A percentile compares a stretch with the other conserved stretches of the same genome.
Evolutionary conservation across 192 early-diverging fungal species (phyloP).

Genomic region (Entophlyctis helioformis): DNA sequence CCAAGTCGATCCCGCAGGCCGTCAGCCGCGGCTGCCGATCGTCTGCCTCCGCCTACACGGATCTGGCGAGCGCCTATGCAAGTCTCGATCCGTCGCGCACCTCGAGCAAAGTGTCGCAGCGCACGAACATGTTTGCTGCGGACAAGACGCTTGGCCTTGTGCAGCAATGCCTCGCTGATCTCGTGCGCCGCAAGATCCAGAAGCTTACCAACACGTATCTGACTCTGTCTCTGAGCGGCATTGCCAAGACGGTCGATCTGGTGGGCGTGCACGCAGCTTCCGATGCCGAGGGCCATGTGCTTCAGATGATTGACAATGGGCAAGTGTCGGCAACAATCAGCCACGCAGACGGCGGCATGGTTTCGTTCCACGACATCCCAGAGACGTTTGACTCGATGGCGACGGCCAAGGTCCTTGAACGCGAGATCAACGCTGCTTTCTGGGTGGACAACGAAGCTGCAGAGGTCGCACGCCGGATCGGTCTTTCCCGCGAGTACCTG

Average conservation of each 20-base stretch:
- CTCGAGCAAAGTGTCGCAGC: constrained; percentile 26
- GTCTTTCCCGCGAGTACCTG: no score
- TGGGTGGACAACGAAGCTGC: no score
- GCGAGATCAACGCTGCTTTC: no score
- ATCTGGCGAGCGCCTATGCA: constrained; percentile 48
- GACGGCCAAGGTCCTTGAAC: no score
- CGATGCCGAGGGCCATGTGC: constrained; percentile 40
- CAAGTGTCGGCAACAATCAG: constrained; percentile 31
- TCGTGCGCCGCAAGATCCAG: constrained; percentile 48
- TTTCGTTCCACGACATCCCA: constrained; percentile 57
- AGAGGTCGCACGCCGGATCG: no score
- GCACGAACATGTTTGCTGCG: constrained; percentile 16
- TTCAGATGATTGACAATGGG: constrained; percentile 46
- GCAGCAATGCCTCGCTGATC: constrained; percentile 28
- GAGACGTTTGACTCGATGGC: constrained; percentile 31
- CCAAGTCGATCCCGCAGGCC: constrained; percentile 7
- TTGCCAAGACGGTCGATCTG: constrained; percentile 42
- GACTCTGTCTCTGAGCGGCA: constrained; percentile 59
- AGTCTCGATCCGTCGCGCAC: constrained; percentile 26
- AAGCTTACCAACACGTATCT: constrained; percentile 65
- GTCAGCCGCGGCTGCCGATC: constrained; percentile 29
- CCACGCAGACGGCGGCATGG: constrained; percentile 37
- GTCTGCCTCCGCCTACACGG: constrained; percentile 36
- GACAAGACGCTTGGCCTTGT: constrained; percentile 58
- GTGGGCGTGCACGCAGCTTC: constrained; percentile 3